Base-by-base conservation (phyloP, 352 stramenopile species). In the Phytopythium vexans region DNA sequence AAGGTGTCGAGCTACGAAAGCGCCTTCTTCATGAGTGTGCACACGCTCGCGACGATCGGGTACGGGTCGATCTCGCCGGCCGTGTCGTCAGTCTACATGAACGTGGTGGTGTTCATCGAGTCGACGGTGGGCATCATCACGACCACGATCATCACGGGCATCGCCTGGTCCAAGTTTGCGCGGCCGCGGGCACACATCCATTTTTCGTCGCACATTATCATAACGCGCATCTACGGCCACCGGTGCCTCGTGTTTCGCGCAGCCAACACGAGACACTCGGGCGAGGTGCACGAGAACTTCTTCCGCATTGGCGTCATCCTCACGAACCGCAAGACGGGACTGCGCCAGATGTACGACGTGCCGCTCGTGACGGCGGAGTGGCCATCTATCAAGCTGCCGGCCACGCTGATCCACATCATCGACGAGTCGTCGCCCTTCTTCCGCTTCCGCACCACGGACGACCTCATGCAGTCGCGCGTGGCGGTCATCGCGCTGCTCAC, bases 111-210 rank as follows among this genome's bases (percentile, higher is more conserved):
- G n/a, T 72, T 89, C 8, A 70, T 89, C 50, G 83, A 94, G 60
- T 82, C 81, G 3, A 78, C 79, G 56, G 52, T 92, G 5, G 83
- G 83, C 12, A 86, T 94, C 39, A 87, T 91, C 41, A 52, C 76
- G 12, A 71, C 82, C 31, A 89, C 83, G n/a, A 92, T 94, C 60
- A 87, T 92, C 59, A 91, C 83, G 14, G 83, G 83, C 54, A 94
- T 94, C 21, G 77, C 77, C 3, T 94, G 83, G 83, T 89, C 83
- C 35, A 94, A 94, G 61, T 94, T 94, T 57, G 83, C 83, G 27
- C 68, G 81, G 34, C 81, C 83, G 3, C 69, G 80, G 38, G 83
- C 83, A 7, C 83, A 94, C 56, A 91, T 94, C 51, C 77, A 91
- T 51, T 94, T 94, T 33, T 94, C 83, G 41, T 74, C 66, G 7